Evolutionary conservation across 2,329 filamentous ascomycete species (phyloP), one percentile per base, ranked within the genome.

Genomic region (Botryosphaeria dothidea): DNA sequence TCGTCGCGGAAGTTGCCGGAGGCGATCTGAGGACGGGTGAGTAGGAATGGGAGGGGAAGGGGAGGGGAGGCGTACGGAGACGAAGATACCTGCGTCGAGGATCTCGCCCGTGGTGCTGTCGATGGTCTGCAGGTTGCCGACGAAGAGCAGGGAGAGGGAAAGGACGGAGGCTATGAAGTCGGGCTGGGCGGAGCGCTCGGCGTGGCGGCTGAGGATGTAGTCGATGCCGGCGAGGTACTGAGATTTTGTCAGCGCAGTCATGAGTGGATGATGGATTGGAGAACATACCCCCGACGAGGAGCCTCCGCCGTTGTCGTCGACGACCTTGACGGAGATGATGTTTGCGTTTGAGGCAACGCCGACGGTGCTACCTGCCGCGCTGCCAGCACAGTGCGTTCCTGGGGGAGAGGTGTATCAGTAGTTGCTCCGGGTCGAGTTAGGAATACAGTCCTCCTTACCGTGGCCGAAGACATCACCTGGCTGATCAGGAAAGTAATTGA

Each of bases 171-270:
- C 66, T 23, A 66, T 52, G 31, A 54, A 65, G 54, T 71, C 74
- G 15, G 68, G 48, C 58, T 75, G 74, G 52, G 71, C 74, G 13
- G 34, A 41, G 1, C 23, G 11, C 2, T 4, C 5, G 67, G 68
- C 72, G 46, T 69, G 69, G 46, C 77, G 74, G 66, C 70, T 73
- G 62, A 74, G 71, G 54, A 73, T 74, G 36, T 64, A 77, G 71
- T 77, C 74, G 67, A 79, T 77, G 41, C 76, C 77, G 60, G 76
- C 74, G 68, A 78, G 75, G 34, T n/a, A n/a, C n/a, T 78, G 31
- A 19, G 41, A 34, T 9, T 43, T 58, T n/a, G n/a, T n/a, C n/a
- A n/a, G n/a, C n/a, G n/a, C n/a, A n/a, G n/a, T n/a, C n/a, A n/a
- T n/a, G n/a, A n/a, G n/a, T n/a, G n/a, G n/a, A n/a, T n/a, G n/a